Conservation (phyloP, 2,329 filamentous ascomycete genomes). For the Trichophyton rubrum region DNA sequence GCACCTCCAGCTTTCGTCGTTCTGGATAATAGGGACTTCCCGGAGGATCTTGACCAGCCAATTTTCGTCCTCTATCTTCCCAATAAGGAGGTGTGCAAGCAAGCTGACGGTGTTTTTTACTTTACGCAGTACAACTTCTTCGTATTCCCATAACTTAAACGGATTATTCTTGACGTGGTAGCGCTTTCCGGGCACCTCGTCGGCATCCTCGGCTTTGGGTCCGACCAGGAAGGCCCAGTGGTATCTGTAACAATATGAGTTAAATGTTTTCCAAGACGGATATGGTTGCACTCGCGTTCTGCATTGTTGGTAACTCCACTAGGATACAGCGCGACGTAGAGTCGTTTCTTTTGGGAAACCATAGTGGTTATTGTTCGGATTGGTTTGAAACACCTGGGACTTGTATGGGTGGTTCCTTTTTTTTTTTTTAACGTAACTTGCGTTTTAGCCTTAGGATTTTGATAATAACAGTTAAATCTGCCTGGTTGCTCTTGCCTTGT, state of each 20-base stretch:
- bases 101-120: conserved; percentile 18
- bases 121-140: conserved; percentile 4
- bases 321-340: conserved; percentile 25
- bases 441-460: too few relatives aligned
- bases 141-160: conserved; percentile 4
- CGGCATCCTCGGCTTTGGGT: conserved; percentile 2
- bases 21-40: conserved; percentile 22
- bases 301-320: conserved; percentile 17
- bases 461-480: too few relatives aligned
- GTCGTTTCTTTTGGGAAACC: conserved; percentile 15
- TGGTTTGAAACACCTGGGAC: neutral
- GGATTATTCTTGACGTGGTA: neutral
- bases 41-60: conserved; percentile 25
- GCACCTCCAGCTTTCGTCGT: conserved; percentile 30
- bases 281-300: conserved; percentile 12
- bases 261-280: neutral
- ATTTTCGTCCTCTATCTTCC: conserved; percentile 28
- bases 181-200: neutral
- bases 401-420: neutral
- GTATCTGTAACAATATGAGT: neutral
- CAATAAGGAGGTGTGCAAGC: conserved; percentile 29
- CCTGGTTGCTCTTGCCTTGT: too few relatives aligned
- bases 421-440: too few relatives aligned
- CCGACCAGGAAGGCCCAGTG: conserved; percentile 9
- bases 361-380: neutral